Evolutionary conservation across 371 early-diverging fungal genomes (phyloP).

Genomic region (Zychaea mexicana): DNA sequence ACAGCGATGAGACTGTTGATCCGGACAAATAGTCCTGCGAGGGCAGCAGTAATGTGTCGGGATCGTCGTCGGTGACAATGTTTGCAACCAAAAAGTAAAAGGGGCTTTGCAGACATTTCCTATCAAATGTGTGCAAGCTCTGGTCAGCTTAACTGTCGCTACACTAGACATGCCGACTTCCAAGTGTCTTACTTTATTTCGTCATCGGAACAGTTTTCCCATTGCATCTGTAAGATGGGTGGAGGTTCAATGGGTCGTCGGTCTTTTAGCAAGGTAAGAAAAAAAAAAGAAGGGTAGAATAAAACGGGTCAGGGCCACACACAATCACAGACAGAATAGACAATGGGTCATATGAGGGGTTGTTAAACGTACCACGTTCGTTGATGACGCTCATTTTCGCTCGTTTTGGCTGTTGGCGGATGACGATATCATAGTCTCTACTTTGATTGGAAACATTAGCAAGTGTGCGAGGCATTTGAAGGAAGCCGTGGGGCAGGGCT

Average conservation of each 20-base stretch:
- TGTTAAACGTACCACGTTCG: slow-evolving; percentile 37
- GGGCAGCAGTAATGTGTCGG: slow-evolving; percentile 19
- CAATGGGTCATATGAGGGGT: neutral
- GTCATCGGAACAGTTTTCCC: slow-evolving; percentile 32
- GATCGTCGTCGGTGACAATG: slow-evolving; percentile 27
- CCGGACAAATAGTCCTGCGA: slow-evolving; percentile 45
- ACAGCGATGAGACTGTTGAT: slow-evolving; percentile 45
- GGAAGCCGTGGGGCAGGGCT: too few relatives aligned
- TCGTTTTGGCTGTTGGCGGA: slow-evolving; percentile 34
- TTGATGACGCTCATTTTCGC: slow-evolving; percentile 37
- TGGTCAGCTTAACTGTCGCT: too few relatives aligned
- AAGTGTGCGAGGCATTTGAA: too few relatives aligned
- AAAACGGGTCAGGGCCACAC: neutral
- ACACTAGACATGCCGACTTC: neutral
- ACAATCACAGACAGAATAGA: neutral
- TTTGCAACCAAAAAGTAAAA: slow-evolving; percentile 50
- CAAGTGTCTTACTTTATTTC: slow-evolving; percentile 47
- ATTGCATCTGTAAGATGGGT: slow-evolving; percentile 45
- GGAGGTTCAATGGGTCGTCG: slow-evolving; percentile 53
- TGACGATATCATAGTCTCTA: slow-evolving; percentile 26
- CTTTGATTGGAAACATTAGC: neutral
- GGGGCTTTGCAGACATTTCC: slow-evolving; percentile 51
- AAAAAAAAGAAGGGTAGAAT: neutral
- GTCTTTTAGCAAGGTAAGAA: neutral
- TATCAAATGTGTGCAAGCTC: slow-evolving; percentile 14